Evolutionary conservation across 2,329 filamentous ascomycete genomes (phyloP), one percentile per base, ranked within the genome.

Genomic region (Pyrenophora graminea): DNA sequence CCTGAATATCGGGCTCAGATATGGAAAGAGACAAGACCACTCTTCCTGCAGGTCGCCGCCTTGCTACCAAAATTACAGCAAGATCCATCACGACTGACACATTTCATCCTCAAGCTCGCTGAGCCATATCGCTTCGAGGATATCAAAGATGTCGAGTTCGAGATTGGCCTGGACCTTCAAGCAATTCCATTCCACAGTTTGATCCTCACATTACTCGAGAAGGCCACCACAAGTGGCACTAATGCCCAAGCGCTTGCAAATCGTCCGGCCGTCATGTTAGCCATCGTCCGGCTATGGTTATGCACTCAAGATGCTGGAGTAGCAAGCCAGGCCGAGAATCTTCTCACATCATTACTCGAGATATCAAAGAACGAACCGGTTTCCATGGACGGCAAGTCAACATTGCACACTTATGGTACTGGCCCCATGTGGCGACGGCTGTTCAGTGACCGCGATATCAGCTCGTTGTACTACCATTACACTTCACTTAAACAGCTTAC

Each of bases 361-460:
- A 73, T 82, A 4, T 73, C 71, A 5, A 71, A 67, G 58, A 70
- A 73, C 15, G 69, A 73, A 33, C 67, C 70, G 10, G 60, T 59
- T 0, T 80, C 84, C 45, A 69, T 76, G 44, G 56, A 54, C 38
- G 62, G 51, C 43, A 66, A 61, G 52, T 63, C 55, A 38, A 62
- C 58, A 18, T 32, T 60, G 10, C 62, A 69, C 30, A 59, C 60
- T 5, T 69, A 69, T 51, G 73, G 61, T 6, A 59, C 60, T 37
- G 69, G 66, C 1, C 69, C 85, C 1, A 75, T 87, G 62, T 86
- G 84, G 84, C 80, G 83, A 62, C 79, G 85, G 15, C 59, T 87
- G 1, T 86, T 87, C 60, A 77, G 78, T 2, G 85, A 87, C 56
- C 79, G 76, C 51, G 78, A 85, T 61, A 78, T 86, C 6, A 85